phyloP scores from a whole-genome alignment of 2,329 filamentous ascomycete genomes.

The Diaporthe amygdali region DNA sequence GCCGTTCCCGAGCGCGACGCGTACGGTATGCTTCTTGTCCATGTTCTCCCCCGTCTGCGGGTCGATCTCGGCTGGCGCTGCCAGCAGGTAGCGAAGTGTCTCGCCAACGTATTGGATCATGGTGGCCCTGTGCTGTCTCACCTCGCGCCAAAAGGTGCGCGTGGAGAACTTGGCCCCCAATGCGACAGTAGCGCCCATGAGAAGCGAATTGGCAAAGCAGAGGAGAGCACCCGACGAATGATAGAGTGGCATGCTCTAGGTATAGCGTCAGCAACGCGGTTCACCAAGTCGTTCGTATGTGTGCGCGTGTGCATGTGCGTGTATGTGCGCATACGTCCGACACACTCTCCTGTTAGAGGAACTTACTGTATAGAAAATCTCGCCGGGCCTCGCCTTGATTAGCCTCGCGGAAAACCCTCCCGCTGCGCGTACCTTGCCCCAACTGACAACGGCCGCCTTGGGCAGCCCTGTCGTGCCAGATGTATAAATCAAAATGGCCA shows the following conservation, averaged over 20 bases:
- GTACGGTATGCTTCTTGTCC: slow-evolving; percentile 76
- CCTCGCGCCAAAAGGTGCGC: slow-evolving; percentile 77
- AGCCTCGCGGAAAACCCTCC: slow-evolving; percentile 59
- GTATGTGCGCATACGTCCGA: neutral
- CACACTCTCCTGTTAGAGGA: neutral
- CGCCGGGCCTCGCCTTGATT: slow-evolving; percentile 62
- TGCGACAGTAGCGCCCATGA: slow-evolving; percentile 68
- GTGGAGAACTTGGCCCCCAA: slow-evolving; percentile 82
- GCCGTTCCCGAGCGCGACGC: slow-evolving; percentile 82
- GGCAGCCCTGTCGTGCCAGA: slow-evolving; percentile 86
- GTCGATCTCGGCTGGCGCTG: slow-evolving; percentile 67
- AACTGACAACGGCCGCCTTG: slow-evolving; percentile 79
- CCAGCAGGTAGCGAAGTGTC: slow-evolving; percentile 81
- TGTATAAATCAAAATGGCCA: slow-evolving; percentile 82
- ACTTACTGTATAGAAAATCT: slow-evolving; percentile 77
- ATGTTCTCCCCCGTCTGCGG: slow-evolving; percentile 68
- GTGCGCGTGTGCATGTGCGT: neutral
- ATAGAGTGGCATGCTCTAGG: slow-evolving; percentile 84
- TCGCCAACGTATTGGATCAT: slow-evolving; percentile 89
- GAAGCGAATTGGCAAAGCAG: slow-evolving; percentile 67
- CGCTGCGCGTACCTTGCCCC: slow-evolving; percentile 66
- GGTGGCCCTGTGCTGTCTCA: slow-evolving; percentile 72
- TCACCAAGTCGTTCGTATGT: neutral
- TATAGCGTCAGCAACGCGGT: neutral
- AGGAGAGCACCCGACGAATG: slow-evolving; percentile 80